Evolutionary conservation across 352 stramenopile genomes (phyloP).

Genomic region (Pythium myriotylum): DNA sequence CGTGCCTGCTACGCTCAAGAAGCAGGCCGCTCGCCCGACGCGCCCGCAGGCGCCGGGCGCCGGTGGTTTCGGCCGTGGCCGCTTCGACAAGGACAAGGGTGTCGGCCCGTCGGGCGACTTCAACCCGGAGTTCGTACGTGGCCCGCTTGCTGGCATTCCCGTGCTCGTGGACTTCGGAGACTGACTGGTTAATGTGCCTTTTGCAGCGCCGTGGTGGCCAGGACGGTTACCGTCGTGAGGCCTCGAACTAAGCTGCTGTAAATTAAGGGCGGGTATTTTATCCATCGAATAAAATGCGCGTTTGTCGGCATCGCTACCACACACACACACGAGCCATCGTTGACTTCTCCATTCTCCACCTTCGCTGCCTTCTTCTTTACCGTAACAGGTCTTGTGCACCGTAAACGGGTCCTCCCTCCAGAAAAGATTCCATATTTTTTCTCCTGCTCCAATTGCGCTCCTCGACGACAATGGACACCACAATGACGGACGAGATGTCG

Average conservation of each 20-base stretch:
- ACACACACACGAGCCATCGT: slow-evolving; percentile 8
- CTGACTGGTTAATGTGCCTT: slow-evolving; percentile 2
- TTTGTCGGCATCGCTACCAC: slow-evolving; percentile 55
- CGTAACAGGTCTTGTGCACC: background rate
- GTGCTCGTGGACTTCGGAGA: background rate
- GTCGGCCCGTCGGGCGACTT: slow-evolving; percentile 88
- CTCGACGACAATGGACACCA: background rate
- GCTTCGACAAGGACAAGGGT: slow-evolving; percentile 91
- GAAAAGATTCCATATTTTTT: slow-evolving; percentile 9
- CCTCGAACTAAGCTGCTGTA: slow-evolving; percentile 73
- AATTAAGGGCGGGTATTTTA: slow-evolving; percentile 58
- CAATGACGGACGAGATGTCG: background rate
- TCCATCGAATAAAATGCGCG: slow-evolving; percentile 76
- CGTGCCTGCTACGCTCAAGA: slow-evolving; percentile 98
- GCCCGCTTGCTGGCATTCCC: background rate
- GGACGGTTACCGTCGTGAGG: slow-evolving; percentile 88
- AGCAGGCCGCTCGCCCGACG: slow-evolving; percentile 87
- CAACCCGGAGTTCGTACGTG: slow-evolving; percentile 87
- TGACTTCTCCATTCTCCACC: background rate
- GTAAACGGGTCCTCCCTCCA: background rate
- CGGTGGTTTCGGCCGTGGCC: slow-evolving; percentile 81
- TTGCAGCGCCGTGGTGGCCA: slow-evolving; percentile 66
- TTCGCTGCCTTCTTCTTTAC: background rate
- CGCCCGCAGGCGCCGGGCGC: slow-evolving; percentile 75
- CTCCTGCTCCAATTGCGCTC: background rate